Evolutionary conservation across 305 asterid genomes (phyloP).

Genomic region (Fraxinus floribunda): DNA sequence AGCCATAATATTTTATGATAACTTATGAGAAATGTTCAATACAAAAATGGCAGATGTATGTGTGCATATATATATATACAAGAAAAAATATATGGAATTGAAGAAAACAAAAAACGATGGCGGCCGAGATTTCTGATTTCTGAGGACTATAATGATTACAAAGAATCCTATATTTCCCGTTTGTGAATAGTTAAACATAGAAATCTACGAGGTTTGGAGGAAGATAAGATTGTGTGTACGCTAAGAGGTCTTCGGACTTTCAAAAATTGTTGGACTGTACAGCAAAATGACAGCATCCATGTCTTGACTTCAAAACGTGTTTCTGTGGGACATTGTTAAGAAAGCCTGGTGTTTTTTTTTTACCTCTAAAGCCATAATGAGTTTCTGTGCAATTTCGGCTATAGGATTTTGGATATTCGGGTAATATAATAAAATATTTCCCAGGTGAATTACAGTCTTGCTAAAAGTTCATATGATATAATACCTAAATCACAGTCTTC

Average conservation of each 20-base stretch:
- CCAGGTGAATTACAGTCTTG: neutral
- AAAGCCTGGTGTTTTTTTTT: neutral
- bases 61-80: neutral
- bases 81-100: neutral
- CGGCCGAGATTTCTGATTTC: neutral
- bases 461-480: no score
- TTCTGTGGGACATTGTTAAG: neutral
- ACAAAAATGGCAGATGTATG: neutral
- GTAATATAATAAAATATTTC: neutral
- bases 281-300: neutral
- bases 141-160: neutral
- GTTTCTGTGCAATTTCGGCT: neutral
- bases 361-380: neutral
- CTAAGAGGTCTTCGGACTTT: neutral
- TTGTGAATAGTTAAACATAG: neutral
- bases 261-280: neutral
- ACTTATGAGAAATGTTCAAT: neutral
- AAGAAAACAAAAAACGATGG: neutral
- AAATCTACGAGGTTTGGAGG: neutral
- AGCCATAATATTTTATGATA: neutral
- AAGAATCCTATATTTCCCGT: neutral
- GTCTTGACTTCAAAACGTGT: neutral
- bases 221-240: neutral
- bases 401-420: neutral
- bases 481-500: no score